phyloP scores from a whole-genome alignment of 192 early-diverging fungal species.

The Linnemannia hyalina region DNA sequence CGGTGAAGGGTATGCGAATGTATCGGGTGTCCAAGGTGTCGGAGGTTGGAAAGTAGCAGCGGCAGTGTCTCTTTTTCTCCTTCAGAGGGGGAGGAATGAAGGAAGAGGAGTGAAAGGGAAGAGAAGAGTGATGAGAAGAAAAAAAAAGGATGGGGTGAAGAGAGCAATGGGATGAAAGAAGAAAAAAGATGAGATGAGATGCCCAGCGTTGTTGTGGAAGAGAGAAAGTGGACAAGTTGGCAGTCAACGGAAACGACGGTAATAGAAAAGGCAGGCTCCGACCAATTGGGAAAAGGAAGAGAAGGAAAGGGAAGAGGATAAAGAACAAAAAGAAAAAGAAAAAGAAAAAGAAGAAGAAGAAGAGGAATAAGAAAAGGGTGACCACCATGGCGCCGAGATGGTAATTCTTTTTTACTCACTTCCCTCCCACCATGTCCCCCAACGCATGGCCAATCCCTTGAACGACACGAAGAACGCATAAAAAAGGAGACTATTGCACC shows the following conservation, averaged over 20 bases:
- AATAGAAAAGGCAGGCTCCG: background rate
- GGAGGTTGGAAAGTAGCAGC: background rate
- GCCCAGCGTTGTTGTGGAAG: background rate
- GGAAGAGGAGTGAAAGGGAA: too few species aligned
- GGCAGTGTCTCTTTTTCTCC: background rate
- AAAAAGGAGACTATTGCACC: background rate
- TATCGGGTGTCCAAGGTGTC: background rate
- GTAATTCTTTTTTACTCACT: background rate
- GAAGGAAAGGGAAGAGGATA: background rate
- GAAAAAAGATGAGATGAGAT: background rate
- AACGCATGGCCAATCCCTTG: background rate
- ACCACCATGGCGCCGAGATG: background rate
- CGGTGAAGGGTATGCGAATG: background rate
- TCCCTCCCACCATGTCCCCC: background rate
- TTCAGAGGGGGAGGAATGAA: background rate
- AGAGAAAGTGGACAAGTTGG: background rate
- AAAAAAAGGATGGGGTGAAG: background rate
- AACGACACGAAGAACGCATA: background rate
- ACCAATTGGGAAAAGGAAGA: background rate
- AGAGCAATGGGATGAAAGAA: background rate
- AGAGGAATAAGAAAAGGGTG: background rate
- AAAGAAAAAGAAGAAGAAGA: background rate
- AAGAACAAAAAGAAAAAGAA: background rate
- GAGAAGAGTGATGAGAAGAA: background rate
- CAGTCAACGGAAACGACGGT: background rate